phyloP scores from a whole-genome alignment of 2,329 filamentous ascomycete species.

The Ophiocordyceps unilateralis region DNA sequence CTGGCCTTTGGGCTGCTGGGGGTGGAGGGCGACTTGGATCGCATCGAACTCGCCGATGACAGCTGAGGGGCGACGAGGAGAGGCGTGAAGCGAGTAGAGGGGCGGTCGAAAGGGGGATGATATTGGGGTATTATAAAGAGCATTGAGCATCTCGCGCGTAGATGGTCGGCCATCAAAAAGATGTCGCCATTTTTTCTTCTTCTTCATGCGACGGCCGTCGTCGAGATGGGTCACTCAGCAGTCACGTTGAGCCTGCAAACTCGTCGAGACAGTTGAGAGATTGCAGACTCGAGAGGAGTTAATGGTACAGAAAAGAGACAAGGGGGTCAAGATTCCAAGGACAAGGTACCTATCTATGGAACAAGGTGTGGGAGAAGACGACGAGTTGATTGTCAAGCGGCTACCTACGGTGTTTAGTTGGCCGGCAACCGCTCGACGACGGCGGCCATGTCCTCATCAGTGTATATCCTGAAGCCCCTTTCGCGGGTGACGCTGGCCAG shows the following conservation, averaged over 20 bases:
- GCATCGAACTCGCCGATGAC: constrained; percentile 35
- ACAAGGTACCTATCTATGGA: background rate
- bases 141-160: background rate
- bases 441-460: constrained; percentile 87
- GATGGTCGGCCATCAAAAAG: background rate
- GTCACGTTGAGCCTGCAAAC: too few species aligned
- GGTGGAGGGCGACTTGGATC: constrained; percentile 59
- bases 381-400: background rate
- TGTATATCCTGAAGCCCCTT: constrained; percentile 96
- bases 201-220: too few species aligned
- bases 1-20: constrained; percentile 67
- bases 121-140: background rate
- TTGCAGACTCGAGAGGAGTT: too few species aligned
- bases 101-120: background rate
- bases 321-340: background rate
- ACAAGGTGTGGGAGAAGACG: too few species aligned
- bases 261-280: too few species aligned
- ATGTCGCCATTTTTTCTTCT: background rate
- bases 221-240: background rate
- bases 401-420: constrained; percentile 25
- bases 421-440: constrained; percentile 71
- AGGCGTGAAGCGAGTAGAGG: background rate
- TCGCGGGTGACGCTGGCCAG: constrained; percentile 95
- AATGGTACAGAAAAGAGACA: background rate
- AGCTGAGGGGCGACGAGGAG: too few species aligned